Evolutionary conservation across 805 yeast species (phyloP), one percentile per base, ranked within the genome.

Genomic region (Schwanniomyces polymorphus): DNA sequence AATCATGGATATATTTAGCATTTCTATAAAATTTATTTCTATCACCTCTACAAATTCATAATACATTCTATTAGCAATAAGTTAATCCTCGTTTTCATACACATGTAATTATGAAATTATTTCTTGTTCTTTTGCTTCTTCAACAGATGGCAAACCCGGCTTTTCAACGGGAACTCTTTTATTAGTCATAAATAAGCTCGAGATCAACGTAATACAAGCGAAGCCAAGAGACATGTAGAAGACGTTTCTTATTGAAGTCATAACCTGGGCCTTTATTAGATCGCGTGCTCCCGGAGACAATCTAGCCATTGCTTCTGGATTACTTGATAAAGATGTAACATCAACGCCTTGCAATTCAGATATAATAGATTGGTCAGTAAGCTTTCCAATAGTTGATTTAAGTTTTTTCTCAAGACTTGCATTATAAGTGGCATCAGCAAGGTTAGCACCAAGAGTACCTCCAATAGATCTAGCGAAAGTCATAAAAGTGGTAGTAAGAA

Each of bases 401-500:
- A 54, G 44, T n/a, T 46, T 45, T 41, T 57, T 57, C 42, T 54
- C 39, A 43, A 59, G 50, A 3, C 64, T 44, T 2, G 65, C 45
- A 6, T 68, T 58, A 54, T 72, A 75, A 7, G 71, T 68, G 12
- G 71, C 64, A 48, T 75, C 78, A 3, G 74, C 69, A 16, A 76
- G 58, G 31, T 64, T 68, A 3, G 76, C 65, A 23, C 77, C 72
- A 26, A 80, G 33, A 1, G 82, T 68, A 38, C 79, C 76, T 17
- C 78, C 79, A 14, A 79, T 49, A 1, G 76, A 59, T 52, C 84
- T 72, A 12, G 60, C 58, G 55, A 77, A 78, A 51, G 71, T 68
- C 47, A 76, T 46, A 42, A 72, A 65, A 0, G 81, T 61, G 5
- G 83, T 78, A 2, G 79, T 68, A 60, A 79, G 57, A 41, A 81